phyloP scores from a whole-genome alignment of 2,329 filamentous ascomycete genomes.

The Pseudogymnoascus sp. region DNA sequence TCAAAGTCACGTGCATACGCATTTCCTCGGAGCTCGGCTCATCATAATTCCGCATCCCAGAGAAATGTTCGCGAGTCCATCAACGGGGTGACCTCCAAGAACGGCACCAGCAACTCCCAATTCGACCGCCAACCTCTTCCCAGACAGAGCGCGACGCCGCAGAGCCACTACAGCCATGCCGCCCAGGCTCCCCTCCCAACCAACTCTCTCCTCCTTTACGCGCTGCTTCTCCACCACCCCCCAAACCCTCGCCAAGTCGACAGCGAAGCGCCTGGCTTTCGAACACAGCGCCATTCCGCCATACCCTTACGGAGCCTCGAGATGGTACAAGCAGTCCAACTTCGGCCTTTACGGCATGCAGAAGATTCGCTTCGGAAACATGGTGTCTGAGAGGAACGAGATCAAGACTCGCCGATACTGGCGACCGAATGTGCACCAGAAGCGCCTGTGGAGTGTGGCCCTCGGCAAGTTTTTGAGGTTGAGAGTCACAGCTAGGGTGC shows the following conservation, averaged over 20 bases:
- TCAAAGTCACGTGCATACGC: background rate
- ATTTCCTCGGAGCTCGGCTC: background rate
- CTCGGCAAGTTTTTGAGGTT: slow-evolving; percentile 57
- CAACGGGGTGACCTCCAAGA: slow-evolving; percentile 1
- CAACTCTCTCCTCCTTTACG: slow-evolving; percentile 14
- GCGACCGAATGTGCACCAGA: slow-evolving; percentile 59
- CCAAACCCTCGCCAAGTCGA: slow-evolving; percentile 26
- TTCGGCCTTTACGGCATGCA: slow-evolving; percentile 61
- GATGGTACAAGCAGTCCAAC: slow-evolving; percentile 73
- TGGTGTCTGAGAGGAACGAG: slow-evolving; percentile 57
- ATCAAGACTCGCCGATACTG: slow-evolving; percentile 64
- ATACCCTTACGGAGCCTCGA: slow-evolving; percentile 65
- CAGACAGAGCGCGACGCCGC: background rate
- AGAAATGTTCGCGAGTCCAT: slow-evolving; percentile 7
- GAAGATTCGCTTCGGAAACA: slow-evolving; percentile 72
- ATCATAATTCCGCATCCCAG: background rate
- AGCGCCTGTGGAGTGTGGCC: slow-evolving; percentile 56
- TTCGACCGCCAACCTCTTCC: background rate
- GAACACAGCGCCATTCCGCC: slow-evolving; percentile 37
- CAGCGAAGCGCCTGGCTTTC: slow-evolving; percentile 27
- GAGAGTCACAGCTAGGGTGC: slow-evolving; percentile 59
- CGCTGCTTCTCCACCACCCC: slow-evolving; percentile 28
- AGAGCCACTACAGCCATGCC: slow-evolving; percentile 11
- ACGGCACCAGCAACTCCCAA: background rate
- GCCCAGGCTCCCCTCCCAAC: slow-evolving; percentile 18